Base-by-base conservation (phyloP, 1,284 basidiomycete species). In the Neolentinus lepideus region DNA sequence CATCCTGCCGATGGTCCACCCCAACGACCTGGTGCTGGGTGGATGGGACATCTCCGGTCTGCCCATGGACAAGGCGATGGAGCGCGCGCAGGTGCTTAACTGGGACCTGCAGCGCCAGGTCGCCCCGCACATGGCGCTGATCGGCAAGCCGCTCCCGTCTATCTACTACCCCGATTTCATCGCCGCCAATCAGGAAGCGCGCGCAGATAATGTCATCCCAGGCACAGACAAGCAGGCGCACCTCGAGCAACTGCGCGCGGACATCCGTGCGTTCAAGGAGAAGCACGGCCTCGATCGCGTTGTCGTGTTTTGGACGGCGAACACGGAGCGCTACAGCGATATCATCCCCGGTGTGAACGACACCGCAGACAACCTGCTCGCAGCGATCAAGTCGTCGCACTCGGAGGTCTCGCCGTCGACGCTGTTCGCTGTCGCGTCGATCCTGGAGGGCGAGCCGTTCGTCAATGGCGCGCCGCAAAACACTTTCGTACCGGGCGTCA, bases 401-500 rank as follows among this genome's bases (percentile, higher is more conserved):
- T 77, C 82, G 16, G 96, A 99, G 72, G 88, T 98, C 19, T 94
- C 95, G 12, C 96, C 97, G 4, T 97, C 93, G 56, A 96, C 94
- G 57, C 71, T 98, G 65, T 99, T 98, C 67, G 96, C 95, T 31
- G 88, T 98, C 59, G 96, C 95, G 3, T 83, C 94, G 31, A 98
- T 99, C 70, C 88, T 98, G 62, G 96, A 98, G 74, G 90, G 90
- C 59, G 87, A 88, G 63, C 94, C 96, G 27, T 98, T 96, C 80
- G 85, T 99, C 71, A 99, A 98, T 67, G 96, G 96, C 55, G 94
- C 95, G 24, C 96, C 96, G 21, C 96, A 99, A 81, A 99, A 99
- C 84, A 98, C 96, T 6, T 98, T 98, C 68, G 94, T 99, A 29
- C 96, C 97, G 1, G 96, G 97, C 64, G 88, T 89, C 64, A 90